phyloP scores from a whole-genome alignment of 2,329 filamentous ascomycete species.

The Ambrosiella cleistominuta region DNA sequence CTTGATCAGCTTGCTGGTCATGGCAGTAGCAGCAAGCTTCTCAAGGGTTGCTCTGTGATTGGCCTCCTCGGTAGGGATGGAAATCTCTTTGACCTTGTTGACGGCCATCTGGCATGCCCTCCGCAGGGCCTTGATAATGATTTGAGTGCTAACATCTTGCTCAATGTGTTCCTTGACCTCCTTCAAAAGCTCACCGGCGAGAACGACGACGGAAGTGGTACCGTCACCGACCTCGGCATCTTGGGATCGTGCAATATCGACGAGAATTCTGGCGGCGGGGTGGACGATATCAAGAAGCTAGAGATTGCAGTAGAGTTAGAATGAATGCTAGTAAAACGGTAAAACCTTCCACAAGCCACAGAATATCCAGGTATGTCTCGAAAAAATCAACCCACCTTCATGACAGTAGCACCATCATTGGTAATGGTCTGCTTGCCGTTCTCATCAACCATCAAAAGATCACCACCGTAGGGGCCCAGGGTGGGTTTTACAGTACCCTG shows the following conservation, averaged over 20 bases:
- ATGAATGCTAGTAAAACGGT: neutral
- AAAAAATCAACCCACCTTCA: conserved; percentile 53
- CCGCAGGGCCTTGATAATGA: conserved; percentile 89
- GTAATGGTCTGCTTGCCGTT: conserved; percentile 96
- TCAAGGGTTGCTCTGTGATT: conserved; percentile 74
- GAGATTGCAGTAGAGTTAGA: conserved; percentile 8
- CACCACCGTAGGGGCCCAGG: conserved; percentile 88
- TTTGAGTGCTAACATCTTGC: conserved; percentile 90
- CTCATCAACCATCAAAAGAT: conserved; percentile 85
- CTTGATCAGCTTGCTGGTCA: conserved; percentile 99
- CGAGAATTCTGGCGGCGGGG: conserved; percentile 89
- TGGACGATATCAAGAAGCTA: conserved; percentile 96
- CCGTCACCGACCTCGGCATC: conserved; percentile 97
- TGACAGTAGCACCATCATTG: conserved; percentile 96
- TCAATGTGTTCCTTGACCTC: conserved; percentile 93
- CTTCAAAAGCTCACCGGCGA: conserved; percentile 95
- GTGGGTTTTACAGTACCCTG: conserved; percentile 93
- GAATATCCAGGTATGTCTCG: no score
- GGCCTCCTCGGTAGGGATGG: conserved; percentile 63
- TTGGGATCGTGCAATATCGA: conserved; percentile 96
- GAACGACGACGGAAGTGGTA: conserved; percentile 89
- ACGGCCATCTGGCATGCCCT: conserved; percentile 79
- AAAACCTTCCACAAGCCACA: no score
- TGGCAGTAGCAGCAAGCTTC: conserved; percentile 85
- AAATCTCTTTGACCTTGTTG: conserved; percentile 98